Evolutionary conservation across 208 protist species (phyloP).

Genomic region (Trypanosoma avium): DNA sequence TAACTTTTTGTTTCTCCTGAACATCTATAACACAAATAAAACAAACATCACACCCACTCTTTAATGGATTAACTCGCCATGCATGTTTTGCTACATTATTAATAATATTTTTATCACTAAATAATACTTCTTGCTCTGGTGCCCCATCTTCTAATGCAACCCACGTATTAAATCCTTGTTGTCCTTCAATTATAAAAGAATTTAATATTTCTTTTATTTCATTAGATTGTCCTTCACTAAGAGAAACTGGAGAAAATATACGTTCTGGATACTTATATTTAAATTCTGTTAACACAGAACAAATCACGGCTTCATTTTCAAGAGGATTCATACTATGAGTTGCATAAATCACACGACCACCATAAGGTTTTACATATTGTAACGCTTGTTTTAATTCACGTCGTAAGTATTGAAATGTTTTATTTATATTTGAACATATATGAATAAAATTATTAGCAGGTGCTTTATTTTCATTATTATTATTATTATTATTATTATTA

Average conservation of each 20-base stretch:
- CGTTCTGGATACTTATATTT: slow-evolving; percentile 12
- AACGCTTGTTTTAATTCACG: slow-evolving; percentile 37
- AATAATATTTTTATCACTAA: slow-evolving; percentile 29
- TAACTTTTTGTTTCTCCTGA: slow-evolving; percentile 14
- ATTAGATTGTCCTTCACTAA: slow-evolving; percentile 1
- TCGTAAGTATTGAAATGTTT: slow-evolving; percentile 41
- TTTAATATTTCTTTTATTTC: slow-evolving; percentile 19
- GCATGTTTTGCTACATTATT: slow-evolving; percentile 36
- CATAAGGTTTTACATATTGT: slow-evolving; percentile 15
- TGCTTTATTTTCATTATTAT: slow-evolving; percentile 21
- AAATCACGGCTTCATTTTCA: slow-evolving; percentile 94
- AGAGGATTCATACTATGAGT: slow-evolving; percentile 94
- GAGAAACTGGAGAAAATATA: slow-evolving; percentile 19
- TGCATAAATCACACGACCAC: slow-evolving; percentile 89
- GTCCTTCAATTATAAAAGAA: slow-evolving; percentile 22
- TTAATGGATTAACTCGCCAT: slow-evolving; percentile 49
- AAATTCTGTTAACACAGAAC: slow-evolving; percentile 49
- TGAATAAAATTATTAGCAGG: slow-evolving; percentile 49
- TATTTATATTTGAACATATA: slow-evolving; percentile 38
- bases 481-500: neutral
- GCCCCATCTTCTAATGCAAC: slow-evolving; percentile 48
- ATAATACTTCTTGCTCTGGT: slow-evolving; percentile 35
- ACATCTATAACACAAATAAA: slow-evolving; percentile 53
- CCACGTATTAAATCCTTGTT: slow-evolving; percentile 50
- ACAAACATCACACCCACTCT: slow-evolving; percentile 35